Base-by-base conservation (phyloP, 2,329 filamentous ascomycete genomes). In the Stenocarpella maydis region DNA sequence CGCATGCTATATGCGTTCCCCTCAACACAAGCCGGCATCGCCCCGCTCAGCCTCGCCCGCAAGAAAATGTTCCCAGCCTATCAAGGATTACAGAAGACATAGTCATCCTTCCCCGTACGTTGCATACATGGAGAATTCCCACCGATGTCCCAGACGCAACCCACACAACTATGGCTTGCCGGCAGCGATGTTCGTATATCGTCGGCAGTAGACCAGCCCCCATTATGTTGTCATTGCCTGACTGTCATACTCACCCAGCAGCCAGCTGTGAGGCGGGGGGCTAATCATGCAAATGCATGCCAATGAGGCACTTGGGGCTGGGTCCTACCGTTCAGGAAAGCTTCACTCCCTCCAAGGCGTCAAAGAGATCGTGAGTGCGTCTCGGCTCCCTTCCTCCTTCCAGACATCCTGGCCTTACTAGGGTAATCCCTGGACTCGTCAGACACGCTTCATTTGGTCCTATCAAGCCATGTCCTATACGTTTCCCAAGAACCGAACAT, bases 221-320 rank as follows among this genome's bases (percentile, higher is more conserved):
- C 41, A 17, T 26, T 61, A 21, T 19, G 17, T 45, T 26, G 39
- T 19, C 41, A 7, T 61, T 6, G 4, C 4, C n/a, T 12, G 17
- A 61, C 41, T 61, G 26, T n/a, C 28, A 12, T 41, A 7, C 15
- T 43, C 37, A 24, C 8, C 19, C 28, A 37, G 7, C 28, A 37
- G 7, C 26, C 26, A 49, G 28, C 28, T 8, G 28, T n/a, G 24
- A 4, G n/a, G 28, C 28, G n/a, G n/a, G n/a, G 14, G 14, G 24
- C 58, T 61, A 61, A 21, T 34, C n/a, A 61, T 61, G 58, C 55
- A 61, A 17, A 47, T 61, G 58, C 58, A 63, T 15, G 58, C 43
- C 58, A 63, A 63, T 37, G 1, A 41, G 58, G 58, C 58, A 63
- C n/a, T 45, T 14, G 6, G 7, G 14, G 26, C 28, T 63, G 43